phyloP scores from a whole-genome alignment of 148 eudicot species.

The Linanthus parryae region DNA sequence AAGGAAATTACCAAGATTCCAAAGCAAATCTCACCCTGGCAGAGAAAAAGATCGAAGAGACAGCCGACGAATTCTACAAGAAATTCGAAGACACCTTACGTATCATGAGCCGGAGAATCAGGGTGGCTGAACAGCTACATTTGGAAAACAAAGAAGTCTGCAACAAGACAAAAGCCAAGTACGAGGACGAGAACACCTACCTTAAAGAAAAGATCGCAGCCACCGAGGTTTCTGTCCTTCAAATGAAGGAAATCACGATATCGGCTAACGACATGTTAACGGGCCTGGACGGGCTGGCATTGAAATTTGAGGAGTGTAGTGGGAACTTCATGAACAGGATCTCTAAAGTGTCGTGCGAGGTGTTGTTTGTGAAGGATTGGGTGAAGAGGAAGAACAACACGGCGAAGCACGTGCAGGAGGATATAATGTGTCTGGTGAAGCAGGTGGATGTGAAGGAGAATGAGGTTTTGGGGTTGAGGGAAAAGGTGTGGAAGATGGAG shows the following conservation, averaged over 20 bases:
- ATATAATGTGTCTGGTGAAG: slow-evolving; percentile 16
- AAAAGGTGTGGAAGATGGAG: slow-evolving; percentile 44
- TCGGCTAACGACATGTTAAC: slow-evolving; percentile 30
- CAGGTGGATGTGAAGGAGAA: slow-evolving; percentile 41
- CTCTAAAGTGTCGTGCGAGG: slow-evolving; percentile 43
- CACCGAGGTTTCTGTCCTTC: slow-evolving; percentile 26
- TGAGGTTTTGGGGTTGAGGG: slow-evolving; percentile 36
- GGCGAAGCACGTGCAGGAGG: slow-evolving; percentile 32
- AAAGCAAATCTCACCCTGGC: slow-evolving; percentile 26
- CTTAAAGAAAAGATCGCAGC: slow-evolving; percentile 17
- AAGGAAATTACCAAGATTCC: not conserved
- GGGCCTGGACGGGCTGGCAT: slow-evolving; percentile 26
- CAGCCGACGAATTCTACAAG: slow-evolving; percentile 52
- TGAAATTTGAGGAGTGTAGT: slow-evolving; percentile 37
- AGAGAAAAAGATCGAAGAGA: slow-evolving; percentile 63
- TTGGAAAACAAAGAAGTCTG: slow-evolving; percentile 54
- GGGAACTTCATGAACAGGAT: slow-evolving; percentile 39
- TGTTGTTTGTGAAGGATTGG: slow-evolving; percentile 58
- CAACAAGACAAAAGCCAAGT: slow-evolving; percentile 28
- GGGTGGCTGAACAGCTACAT: slow-evolving; percentile 77
- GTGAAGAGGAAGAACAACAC: slow-evolving; percentile 36
- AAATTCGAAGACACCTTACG: slow-evolving; percentile 54
- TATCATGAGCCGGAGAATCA: slow-evolving; percentile 60
- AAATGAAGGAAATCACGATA: slow-evolving; percentile 20
- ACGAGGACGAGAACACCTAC: slow-evolving; percentile 36